A percentile compares a stretch with the other conserved stretches of the same genome.
Evolutionary conservation across 108 stramenopile species (phyloP).

Genomic region (Cyclotella sp.): DNA sequence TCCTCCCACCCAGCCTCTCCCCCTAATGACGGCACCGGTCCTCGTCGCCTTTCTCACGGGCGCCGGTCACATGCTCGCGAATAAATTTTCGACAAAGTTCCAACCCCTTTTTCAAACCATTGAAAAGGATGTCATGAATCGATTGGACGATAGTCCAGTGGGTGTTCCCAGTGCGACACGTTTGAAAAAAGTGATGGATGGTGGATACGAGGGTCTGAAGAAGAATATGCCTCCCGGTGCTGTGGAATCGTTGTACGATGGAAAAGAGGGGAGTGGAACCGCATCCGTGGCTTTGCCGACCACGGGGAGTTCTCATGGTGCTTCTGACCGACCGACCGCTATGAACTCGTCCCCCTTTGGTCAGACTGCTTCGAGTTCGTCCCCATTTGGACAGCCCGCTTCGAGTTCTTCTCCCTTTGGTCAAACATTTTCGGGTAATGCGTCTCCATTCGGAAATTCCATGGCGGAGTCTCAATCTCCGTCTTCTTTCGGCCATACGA

Average conservation of each 20-base stretch:
- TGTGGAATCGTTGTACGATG: slow-evolving; percentile 67
- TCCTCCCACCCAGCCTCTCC: slow-evolving; percentile 64
- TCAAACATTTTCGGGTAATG: background rate
- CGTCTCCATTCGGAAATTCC: background rate
- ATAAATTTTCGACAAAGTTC: slow-evolving; percentile 63
- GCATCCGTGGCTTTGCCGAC: background rate
- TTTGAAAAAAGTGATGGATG: slow-evolving; percentile 68
- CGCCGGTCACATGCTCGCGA: slow-evolving; percentile 89
- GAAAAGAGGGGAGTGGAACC: slow-evolving; percentile 39
- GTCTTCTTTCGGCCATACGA: background rate
- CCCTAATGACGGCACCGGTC: slow-evolving; percentile 83
- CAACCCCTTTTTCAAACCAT: slow-evolving; percentile 54
- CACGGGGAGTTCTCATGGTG: background rate
- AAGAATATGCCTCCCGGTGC: slow-evolving; percentile 66
- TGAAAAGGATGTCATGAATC: slow-evolving; percentile 53
- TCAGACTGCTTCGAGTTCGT: slow-evolving; percentile 13
- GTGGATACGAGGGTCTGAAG: slow-evolving; percentile 65
- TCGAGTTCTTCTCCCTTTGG: background rate
- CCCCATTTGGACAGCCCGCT: slow-evolving; percentile 33
- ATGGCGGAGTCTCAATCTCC: background rate
- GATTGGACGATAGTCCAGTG: slow-evolving; percentile 76
- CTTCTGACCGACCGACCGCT: background rate
- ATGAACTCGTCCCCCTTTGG: slow-evolving; percentile 7
- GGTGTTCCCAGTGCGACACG: slow-evolving; percentile 82
- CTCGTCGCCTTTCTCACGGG: slow-evolving; percentile 82